Evolutionary conservation across 2,329 filamentous ascomycete genomes (phyloP), one percentile per base, ranked within the genome.

Genomic region (Stachybotrys elegans): DNA sequence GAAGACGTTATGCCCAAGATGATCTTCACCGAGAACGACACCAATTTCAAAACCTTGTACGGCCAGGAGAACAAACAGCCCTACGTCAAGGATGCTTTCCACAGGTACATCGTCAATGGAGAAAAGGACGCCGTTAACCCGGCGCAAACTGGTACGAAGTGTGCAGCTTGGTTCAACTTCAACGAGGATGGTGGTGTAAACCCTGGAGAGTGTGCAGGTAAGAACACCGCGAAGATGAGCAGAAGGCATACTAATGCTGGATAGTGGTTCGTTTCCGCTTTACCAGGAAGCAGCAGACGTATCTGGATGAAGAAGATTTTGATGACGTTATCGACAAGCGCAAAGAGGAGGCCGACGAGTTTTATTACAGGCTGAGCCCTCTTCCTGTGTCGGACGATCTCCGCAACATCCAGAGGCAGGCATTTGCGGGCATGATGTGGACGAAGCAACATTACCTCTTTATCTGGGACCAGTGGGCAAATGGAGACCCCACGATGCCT

Each of bases 381-480:
- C 75, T 96, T 31, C 92, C 91, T 3, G 95, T 96, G 85, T 78
- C 88, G 0, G 91, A 97, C 40, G 92, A 97, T 59, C 75, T 96
- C 47, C 84, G 91, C 54, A 96, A 94, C 65, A 93, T 97, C 54
- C 93, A 97, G 68, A 81, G 92, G 54, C 91, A 96, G 64, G 93
- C 92, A 4, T 86, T 96, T 53, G 84, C 91, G 1, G 92, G 93
- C 43, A 97, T 97, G 92, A 85, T 97, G 77, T 97, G 92, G 92
- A 94, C 86, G 50, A 97, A 97, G 66, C 92, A 97, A 64, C 88
- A 89, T 68, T 97, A 97, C 65, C 81, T 94, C 61, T 96, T 97
- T 65, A 82, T 97, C 56, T 96, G 90, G 89, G 91, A 97, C 52
- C 87, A 97, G 61, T 97, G 92, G 92, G 90, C 91, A 21, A 95